Conservation (phyloP, 495 filamentous ascomycete genomes). For the Xylaria telfairii region DNA sequence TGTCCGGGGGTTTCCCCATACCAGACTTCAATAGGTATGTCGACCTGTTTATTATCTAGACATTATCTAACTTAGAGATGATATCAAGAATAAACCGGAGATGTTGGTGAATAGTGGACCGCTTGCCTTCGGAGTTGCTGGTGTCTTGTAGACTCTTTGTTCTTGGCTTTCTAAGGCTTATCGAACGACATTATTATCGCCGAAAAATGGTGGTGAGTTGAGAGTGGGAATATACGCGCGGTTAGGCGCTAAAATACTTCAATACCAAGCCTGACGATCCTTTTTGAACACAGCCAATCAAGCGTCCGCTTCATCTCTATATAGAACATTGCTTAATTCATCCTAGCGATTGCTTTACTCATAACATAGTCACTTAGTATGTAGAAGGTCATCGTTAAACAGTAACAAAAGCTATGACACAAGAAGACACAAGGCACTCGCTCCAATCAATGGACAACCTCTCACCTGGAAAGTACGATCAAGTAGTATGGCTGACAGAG, state of each 20-base stretch:
- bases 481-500: too few species aligned
- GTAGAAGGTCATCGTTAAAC: not conserved
- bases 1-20: not conserved
- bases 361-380: not conserved
- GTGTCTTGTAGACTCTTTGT: not conserved
- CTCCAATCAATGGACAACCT: too few species aligned
- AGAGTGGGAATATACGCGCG: conserved; percentile 6
- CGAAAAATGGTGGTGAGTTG: not conserved
- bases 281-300: not conserved
- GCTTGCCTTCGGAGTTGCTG: not conserved
- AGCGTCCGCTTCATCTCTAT: not conserved
- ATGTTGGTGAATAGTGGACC: not conserved
- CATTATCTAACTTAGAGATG: not conserved
- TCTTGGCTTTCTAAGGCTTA: not conserved
- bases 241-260: not conserved
- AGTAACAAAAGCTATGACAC: not conserved
- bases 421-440: not conserved
- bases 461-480: too few species aligned
- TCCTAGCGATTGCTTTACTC: too few species aligned
- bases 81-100: not conserved
- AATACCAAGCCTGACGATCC: too few species aligned
- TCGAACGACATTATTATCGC: not conserved
- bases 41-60: not conserved
- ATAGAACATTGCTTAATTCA: not conserved
- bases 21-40: not conserved